Percentiles rank a stretch among this genome's conserved stretches.
These are phyloP conservation scores for Vitis hybrid DNA, from an alignment of 177 flowering plant genomes.

Conservation along the genomic window DNA sequence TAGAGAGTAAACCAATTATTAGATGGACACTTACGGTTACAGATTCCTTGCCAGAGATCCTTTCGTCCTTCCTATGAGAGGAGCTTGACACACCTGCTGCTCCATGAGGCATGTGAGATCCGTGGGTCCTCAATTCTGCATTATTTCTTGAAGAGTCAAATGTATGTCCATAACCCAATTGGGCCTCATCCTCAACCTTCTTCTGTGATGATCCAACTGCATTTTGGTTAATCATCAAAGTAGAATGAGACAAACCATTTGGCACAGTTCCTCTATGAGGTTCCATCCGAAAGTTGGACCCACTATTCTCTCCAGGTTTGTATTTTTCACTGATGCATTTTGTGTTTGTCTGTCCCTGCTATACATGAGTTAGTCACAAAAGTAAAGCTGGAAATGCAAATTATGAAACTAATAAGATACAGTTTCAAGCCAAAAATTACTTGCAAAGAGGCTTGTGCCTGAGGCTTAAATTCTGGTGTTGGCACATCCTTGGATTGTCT, in stretches of 20 bases:
- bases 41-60: slow-evolving; percentile 26
- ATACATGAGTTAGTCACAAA: slow-evolving; percentile 15
- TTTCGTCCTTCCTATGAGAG: slow-evolving; percentile 29
- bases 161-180: background rate
- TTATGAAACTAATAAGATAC: background rate
- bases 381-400: background rate
- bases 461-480: slow-evolving; percentile 43
- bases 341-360: slow-evolving; percentile 46
- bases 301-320: slow-evolving; percentile 38
- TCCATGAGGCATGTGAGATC: slow-evolving; percentile 30
- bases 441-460: slow-evolving; percentile 30
- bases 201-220: slow-evolving; percentile 40
- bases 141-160: slow-evolving; percentile 18
- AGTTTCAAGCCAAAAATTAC: slow-evolving; percentile 11
- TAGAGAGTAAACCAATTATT: background rate
- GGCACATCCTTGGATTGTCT: slow-evolving; percentile 39
- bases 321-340: slow-evolving; percentile 35
- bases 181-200: slow-evolving; percentile 17
- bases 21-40: slow-evolving; percentile 5
- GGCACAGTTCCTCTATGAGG: slow-evolving; percentile 32
- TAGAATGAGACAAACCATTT: slow-evolving; percentile 43
- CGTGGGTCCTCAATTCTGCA: slow-evolving; percentile 34
- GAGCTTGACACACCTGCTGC: slow-evolving; percentile 24
- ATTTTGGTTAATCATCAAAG: slow-evolving; percentile 52
- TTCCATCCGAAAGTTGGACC: slow-evolving; percentile 44